Percentiles rank a stretch among this genome's conserved stretches.
These are phyloP conservation scores for Trichoderma polysporum DNA, from an alignment of 2,329 filamentous ascomycete genomes.

Conservation along the genomic window DNA sequence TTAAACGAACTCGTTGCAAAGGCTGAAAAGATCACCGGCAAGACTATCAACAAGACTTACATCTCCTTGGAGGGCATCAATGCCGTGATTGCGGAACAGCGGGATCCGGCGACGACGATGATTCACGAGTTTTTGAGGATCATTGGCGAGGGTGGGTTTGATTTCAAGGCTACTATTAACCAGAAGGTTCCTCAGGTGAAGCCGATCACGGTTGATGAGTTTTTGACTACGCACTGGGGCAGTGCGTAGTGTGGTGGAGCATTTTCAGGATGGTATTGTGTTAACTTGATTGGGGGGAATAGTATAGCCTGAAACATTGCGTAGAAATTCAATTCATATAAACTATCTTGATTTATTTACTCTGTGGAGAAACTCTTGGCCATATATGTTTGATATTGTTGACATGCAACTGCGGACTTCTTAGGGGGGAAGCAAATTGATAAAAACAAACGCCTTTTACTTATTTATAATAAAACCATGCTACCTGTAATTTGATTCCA, in stretches of 20 bases:
- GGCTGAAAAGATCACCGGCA: background rate
- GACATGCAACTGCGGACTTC: no score
- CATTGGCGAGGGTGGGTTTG: background rate
- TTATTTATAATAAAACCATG: no score
- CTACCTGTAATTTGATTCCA: background rate
- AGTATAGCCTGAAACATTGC: background rate
- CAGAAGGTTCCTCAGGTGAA: background rate
- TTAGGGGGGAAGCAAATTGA: no score
- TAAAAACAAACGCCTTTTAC: no score
- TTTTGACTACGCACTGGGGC: constrained; percentile 6
- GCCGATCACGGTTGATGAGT: background rate
- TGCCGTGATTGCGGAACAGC: background rate
- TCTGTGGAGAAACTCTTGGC: background rate
- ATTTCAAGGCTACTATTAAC: background rate
- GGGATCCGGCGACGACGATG: background rate
- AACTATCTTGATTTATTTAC: background rate
- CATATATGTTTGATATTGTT: background rate
- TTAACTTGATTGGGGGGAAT: background rate
- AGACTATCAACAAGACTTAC: background rate
- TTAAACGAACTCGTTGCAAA: background rate
- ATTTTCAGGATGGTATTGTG: background rate
- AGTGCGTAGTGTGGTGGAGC: background rate
- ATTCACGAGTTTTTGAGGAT: background rate
- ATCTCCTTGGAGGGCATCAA: background rate
- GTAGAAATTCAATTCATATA: background rate